Evolutionary conservation across 805 yeast genomes (phyloP).

Genomic region (Suhomyces tanzawaensis): DNA sequence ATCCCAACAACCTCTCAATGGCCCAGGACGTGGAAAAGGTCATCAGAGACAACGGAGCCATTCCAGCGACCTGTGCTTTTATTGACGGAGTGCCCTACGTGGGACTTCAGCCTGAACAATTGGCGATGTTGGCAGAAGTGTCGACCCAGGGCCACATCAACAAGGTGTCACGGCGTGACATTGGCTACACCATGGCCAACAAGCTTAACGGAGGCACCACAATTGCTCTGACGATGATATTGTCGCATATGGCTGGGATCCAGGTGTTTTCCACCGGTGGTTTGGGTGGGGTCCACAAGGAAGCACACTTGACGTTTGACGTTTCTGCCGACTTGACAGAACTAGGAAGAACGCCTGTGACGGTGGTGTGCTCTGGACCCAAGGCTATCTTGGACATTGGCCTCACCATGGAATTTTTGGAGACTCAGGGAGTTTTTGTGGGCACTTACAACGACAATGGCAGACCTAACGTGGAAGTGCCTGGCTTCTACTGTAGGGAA

Average conservation of each 20-base stretch:
- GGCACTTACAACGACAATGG: slow-evolving; percentile 59
- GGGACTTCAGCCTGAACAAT: slow-evolving; percentile 52
- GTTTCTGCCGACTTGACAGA: slow-evolving; percentile 87
- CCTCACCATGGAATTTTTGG: slow-evolving; percentile 80
- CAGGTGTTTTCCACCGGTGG: slow-evolving; percentile 92
- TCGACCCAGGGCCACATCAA: slow-evolving; percentile 25
- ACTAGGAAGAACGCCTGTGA: slow-evolving; percentile 75
- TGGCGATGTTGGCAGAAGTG: slow-evolving; percentile 49
- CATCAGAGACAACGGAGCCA: slow-evolving; percentile 60
- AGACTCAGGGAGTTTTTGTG: slow-evolving; percentile 88
- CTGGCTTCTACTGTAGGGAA: slow-evolving; percentile 79
- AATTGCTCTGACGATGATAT: slow-evolving; percentile 83
- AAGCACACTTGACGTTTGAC: slow-evolving; percentile 73
- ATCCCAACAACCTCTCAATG: slow-evolving; percentile 71
- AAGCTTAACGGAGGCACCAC: slow-evolving; percentile 83
- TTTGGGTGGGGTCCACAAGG: slow-evolving; percentile 85
- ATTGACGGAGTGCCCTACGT: slow-evolving; percentile 68
- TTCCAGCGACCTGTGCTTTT: slow-evolving; percentile 86
- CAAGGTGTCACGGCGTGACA: slow-evolving; percentile 80
- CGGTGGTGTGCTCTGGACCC: slow-evolving; percentile 93
- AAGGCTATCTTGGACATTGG: slow-evolving; percentile 80
- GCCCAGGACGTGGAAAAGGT: slow-evolving; percentile 64
- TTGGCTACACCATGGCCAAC: slow-evolving; percentile 65
- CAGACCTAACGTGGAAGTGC: slow-evolving; percentile 47
- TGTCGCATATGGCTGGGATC: slow-evolving; percentile 73